Evolutionary conservation across 179 eudicot genomes (phyloP), one percentile per base, ranked within the genome.

Genomic region (Actinidia chinensis): DNA sequence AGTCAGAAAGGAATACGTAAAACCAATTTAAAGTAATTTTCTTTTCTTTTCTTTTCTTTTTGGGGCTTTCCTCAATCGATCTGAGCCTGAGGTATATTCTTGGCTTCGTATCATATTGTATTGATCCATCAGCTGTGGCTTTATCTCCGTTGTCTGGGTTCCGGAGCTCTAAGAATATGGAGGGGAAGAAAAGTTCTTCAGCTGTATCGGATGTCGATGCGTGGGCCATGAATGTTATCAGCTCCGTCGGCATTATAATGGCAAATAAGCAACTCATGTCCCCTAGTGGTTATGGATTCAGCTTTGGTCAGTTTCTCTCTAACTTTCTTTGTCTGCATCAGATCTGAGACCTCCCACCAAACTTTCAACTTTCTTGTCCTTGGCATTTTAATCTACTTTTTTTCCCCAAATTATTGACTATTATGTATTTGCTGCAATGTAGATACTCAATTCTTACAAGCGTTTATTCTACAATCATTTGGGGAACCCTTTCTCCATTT

Each of bases 201-300:
- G 75, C 84, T 4, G 89, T 88, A 2, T 91, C 95, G 14, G 88
- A 91, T 86, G 73, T 89, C 28, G 95, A 92, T 8, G 92, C 95
- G 3, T 91, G 95, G 95, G 95, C 87, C 1, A 91, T 91, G 95
- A 91, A 91, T 73, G 88, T 91, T 0, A 23, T 91, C 0, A 91
- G 95, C 77, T 91, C 95, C 5, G 92, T 91, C 9, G 95, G 91
- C 28, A 85, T 91, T 60, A 91, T 91, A 25, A 91, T 91, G 95
- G 95, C 92, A 10, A 91, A 91, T 76, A 91, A 91, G 82, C 92
- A 91, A 72, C 95, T 91, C 68, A 91, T 89, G 95, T 89, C 92
- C 50, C 4, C 80, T 70, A 60, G 66, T 56, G 95, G 92, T 48
- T 91, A 87, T 71, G 88, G 88, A 44, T 91, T 91, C 78, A 84